Conservation (phyloP, 129 eudicot species). For the Logfia minima region DNA sequence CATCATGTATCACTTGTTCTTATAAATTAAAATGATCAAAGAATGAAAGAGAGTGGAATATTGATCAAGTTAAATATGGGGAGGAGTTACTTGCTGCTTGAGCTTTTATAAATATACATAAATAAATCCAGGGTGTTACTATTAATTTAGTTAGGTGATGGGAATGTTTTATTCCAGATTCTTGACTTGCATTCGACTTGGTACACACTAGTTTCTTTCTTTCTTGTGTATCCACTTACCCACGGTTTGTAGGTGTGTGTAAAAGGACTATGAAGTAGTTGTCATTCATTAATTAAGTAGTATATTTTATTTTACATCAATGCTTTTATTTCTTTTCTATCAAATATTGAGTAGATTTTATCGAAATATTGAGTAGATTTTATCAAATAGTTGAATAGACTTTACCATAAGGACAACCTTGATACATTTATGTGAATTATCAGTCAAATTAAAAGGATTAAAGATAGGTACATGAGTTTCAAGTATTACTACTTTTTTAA, state of each 20-base stretch:
- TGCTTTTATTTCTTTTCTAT: background rate
- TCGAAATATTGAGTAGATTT: background rate
- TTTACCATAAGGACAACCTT: background rate
- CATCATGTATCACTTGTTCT: background rate
- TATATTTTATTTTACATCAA: background rate
- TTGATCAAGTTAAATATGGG: background rate
- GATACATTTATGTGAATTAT: background rate
- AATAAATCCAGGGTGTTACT: background rate
- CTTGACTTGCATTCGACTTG: slow-evolving; percentile 31
- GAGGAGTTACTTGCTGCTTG: background rate
- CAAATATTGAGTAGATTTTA: background rate
- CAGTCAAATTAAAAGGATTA: background rate
- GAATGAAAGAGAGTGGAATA: background rate
- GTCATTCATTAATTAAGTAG: background rate
- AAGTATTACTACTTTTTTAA: too few relatives aligned
- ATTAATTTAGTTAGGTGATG: background rate
- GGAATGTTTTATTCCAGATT: slow-evolving; percentile 20
- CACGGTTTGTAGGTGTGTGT: background rate
- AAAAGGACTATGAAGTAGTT: background rate
- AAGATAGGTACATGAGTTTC: too few relatives aligned
- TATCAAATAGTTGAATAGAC: background rate
- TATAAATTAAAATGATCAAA: background rate
- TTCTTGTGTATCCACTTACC: background rate
- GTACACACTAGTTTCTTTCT: slow-evolving; percentile 17
- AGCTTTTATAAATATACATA: background rate